Evolutionary conservation across 202 grass and related monocot species (phyloP), one percentile per base, ranked within the genome.

Genomic region (Digitaria exilis): DNA sequence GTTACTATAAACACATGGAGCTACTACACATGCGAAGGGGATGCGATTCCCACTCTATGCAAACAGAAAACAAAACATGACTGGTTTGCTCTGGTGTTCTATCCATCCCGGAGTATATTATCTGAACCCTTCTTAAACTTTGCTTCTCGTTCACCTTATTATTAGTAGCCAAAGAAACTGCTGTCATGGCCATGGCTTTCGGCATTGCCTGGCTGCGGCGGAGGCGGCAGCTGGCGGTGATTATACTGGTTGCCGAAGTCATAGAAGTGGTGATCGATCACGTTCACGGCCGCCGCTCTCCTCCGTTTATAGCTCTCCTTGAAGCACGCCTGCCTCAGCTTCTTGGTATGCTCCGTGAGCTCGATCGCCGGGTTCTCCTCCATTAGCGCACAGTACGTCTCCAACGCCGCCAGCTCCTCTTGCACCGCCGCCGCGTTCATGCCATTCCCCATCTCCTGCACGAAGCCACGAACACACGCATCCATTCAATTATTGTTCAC

Each of bases 301-400:
- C 92, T 64, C 81, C 79, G 86, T 83, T 93, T 98, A 83, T 95
- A 98, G 13, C 68, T 92, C 18, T 94, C 96, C 71, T 98, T 98
- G 83, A 98, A 98, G 83, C 89, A 98, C 0, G 93, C 91, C 80
- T 98, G 96, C 34, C 96, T 77, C 51, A 93, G 74, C 83, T 92
- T 98, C 87, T 98, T 98, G 0, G 96, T 92, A 57, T 87, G 42
- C 21, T 96, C 93, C 0, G 89, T 92, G 7, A 98, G 80, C 73
- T 95, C 71, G 15, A 94, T 84, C 5, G 83, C 87, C 4, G 93
- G 96, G 44, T 96, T 73, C 43, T 90, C 83, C 82, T 93, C 96
- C 89, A 98, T 98, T 11, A 83, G 17, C 22, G 66, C 73, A 48
- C 83, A 80, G 26, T 88, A 80, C 1, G 16, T 71, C 80, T 98